Percentiles rank a stretch among this genome's conserved stretches.
phyloP scores from a whole-genome alignment of 176 grass and related monocot genomes.

The Carex scoparia region DNA sequence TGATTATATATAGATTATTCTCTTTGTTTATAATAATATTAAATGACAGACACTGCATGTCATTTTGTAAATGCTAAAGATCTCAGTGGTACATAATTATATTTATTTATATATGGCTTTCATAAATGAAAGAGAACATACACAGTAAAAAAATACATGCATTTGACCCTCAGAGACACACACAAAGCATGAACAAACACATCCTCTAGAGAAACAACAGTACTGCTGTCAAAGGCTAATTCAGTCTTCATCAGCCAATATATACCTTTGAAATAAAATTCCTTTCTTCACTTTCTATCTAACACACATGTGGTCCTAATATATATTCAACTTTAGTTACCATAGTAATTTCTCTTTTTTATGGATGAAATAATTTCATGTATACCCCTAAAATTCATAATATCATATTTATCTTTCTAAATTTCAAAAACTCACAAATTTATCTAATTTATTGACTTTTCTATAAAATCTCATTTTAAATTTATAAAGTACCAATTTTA shows the following conservation, averaged over 20 bases:
- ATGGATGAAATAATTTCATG: too few species aligned
- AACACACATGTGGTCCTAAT: neutral
- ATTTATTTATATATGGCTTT: neutral
- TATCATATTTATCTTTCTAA: too few species aligned
- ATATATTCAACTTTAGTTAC: neutral
- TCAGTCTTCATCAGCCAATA: neutral
- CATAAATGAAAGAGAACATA: neutral
- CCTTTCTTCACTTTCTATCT: neutral
- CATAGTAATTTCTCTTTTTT: neutral
- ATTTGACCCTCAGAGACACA: neutral
- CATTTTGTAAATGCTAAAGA: neutral
- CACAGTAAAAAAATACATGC: neutral
- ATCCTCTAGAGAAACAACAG: neutral
- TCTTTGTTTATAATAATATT: neutral
- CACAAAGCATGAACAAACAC: neutral
- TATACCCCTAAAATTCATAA: too few species aligned
- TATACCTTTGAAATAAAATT: conserved; percentile 2
- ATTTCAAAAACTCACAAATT: too few species aligned
- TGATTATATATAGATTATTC: neutral
- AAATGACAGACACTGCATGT: neutral
- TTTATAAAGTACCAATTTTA: too few species aligned
- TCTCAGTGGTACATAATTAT: neutral
- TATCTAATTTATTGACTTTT: too few species aligned
- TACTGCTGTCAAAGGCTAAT: neutral
- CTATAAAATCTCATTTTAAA: too few species aligned